Evolutionary conservation across 306 rosid species (phyloP).

Genomic region (Quercus engelmannii): DNA sequence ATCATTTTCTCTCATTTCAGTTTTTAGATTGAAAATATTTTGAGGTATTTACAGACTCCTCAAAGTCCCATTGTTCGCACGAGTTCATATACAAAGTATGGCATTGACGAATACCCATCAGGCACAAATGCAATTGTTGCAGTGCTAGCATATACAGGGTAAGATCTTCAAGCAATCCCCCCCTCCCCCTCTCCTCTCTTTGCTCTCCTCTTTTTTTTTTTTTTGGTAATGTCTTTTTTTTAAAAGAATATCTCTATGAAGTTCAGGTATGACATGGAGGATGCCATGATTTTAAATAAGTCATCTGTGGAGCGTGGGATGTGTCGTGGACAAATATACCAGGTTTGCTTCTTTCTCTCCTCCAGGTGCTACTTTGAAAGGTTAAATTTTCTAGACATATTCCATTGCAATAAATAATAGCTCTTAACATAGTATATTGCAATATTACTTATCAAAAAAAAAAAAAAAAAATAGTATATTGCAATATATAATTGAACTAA

Average conservation of each 20-base stretch:
- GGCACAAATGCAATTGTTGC: constrained; percentile 99
- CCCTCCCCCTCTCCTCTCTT: neutral
- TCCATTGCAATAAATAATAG: neutral
- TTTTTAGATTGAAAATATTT: constrained; percentile 7
- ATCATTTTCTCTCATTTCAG: constrained; percentile 4
- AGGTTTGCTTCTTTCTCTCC: constrained; percentile 48
- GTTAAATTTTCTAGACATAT: constrained; percentile 12
- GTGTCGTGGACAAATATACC: constrained; percentile 91
- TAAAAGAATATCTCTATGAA: constrained; percentile 19
- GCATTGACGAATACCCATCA: constrained; percentile 75
- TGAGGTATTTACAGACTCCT: constrained; percentile 71
- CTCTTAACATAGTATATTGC: neutral
- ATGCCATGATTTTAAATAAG: constrained; percentile 96
- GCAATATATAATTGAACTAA: neutral
- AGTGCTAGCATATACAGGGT: constrained; percentile 96
- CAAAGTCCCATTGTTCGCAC: constrained; percentile 91
- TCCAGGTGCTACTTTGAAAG: neutral
- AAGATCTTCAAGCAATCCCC: constrained; percentile 24
- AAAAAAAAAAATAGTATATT: too few species aligned
- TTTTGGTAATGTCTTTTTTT: neutral
- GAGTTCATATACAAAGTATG: constrained; percentile 57
- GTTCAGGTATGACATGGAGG: constrained; percentile 94
- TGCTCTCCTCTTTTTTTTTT: neutral
- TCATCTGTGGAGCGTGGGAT: constrained; percentile 97
- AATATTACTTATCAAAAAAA: too few species aligned